phyloP scores from a whole-genome alignment of 148 eudicot species.

The Camellia lanceoleosa region DNA sequence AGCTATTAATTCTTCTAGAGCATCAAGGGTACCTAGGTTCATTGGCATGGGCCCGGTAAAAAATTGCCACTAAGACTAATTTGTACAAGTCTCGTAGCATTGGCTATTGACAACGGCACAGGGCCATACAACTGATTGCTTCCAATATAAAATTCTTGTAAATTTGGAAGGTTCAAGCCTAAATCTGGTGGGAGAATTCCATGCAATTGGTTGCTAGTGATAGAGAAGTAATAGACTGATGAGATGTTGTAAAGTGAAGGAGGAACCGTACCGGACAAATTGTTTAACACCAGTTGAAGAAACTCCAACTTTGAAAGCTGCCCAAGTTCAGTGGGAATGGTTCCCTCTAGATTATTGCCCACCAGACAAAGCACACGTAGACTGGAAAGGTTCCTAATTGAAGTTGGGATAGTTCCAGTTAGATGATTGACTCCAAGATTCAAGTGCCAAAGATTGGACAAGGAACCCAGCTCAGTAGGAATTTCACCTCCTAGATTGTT shows the following conservation, averaged over 20 bases:
- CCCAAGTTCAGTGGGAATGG: conserved; percentile 5
- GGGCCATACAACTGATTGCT: conserved; percentile 18
- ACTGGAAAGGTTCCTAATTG: background rate
- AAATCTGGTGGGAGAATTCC: conserved; percentile 16
- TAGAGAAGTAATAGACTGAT: background rate
- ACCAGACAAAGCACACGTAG: background rate
- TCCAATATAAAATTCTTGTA: background rate
- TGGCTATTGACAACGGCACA: conserved; percentile 14
- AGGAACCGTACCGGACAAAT: conserved; percentile 19
- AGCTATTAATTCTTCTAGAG: conserved; percentile 6
- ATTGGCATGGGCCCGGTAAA: conserved; percentile 15
- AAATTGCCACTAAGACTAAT: background rate
- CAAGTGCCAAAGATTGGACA: conserved; percentile 5
- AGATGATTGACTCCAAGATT: background rate
- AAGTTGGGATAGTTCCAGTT: conserved; percentile 7
- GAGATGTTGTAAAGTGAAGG: conserved; percentile 18
- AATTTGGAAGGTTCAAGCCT: conserved; percentile 15
- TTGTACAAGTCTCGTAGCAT: conserved; percentile 3
- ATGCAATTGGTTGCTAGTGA: conserved; percentile 4
- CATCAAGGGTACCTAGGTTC: conserved; percentile 4
- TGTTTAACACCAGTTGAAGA: background rate
- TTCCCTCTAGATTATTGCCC: conserved; percentile 1
- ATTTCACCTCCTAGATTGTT: conserved; percentile 10
- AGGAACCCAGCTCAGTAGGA: conserved; percentile 9
- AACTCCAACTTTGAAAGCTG: background rate